Base-by-base conservation (phyloP, 1,284 basidiomycete species). In the Agaricales sp. region DNA sequence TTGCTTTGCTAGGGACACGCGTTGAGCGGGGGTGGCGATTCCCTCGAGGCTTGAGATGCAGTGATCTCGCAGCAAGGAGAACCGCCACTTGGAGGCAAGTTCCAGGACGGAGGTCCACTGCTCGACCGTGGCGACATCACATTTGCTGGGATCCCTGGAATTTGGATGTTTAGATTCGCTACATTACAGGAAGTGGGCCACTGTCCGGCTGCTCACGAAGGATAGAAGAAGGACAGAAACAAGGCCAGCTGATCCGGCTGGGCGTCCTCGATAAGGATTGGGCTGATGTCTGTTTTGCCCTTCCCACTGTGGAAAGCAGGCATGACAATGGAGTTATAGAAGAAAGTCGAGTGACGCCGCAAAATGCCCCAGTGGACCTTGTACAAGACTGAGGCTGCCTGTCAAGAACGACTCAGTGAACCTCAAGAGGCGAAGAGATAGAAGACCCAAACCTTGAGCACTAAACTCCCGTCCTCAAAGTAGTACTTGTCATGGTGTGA, bases 81-180 rank as follows among this genome's bases (percentile, higher is more conserved):
- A 61, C 2, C 58, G 56, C 53, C 55, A 59, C 22, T 60, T 54
- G 3, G 61, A 59, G 12, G 67, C 58, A 41, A 69, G 57, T 43
- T 53, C 49, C 20, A 68, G 61, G 25, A 67, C 58, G 16, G 67
- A 65, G 2, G 54, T 58, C 67, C 67, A 69, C 49, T 67, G 66
- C 4, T 63, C 63, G 2, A 55, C 47, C 13, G 61, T 8, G 4
- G n/a, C 16, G 18, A 41, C 16, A 41, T 41, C 39, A 41, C 8
- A n/a, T 8, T 41, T 4, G 6, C 6, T 18, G 19, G 16, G 8
- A 16, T 16, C 19, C 39, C 39, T 41, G 18, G 30, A 35, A n/a
- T n/a, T n/a, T n/a, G 30, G 30, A 35, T 35, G 30, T n/a, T 35
- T n/a, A 35, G 30, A 35, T n/a, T n/a, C n/a, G n/a, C n/a, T n/a